Evolutionary conservation across 169 alveolate species (phyloP), one percentile per base, ranked within the genome.

Genomic region (Cryptosporidium bovis): DNA sequence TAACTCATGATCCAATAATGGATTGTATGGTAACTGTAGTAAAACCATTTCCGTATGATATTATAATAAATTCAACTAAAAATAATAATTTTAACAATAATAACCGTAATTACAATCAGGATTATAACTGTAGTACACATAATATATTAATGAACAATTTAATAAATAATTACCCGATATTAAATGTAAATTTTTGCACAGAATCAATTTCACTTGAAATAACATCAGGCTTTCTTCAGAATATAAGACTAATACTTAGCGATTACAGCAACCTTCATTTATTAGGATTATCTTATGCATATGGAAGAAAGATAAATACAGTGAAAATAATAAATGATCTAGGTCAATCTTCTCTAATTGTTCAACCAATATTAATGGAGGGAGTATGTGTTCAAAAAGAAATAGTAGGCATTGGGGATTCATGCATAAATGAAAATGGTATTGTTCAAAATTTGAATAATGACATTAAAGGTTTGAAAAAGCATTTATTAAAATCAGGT

Each of bases 1-100:
- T 77, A 56, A 77, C 87, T 36, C 87, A 77, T 62, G 87, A 77
- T 77, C 87, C 87, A 1, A 48, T 77, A 1, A 77, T 77, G 71
- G 87, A 77, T 31, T 77, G 87, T 48, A 77, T 77, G 87, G 56
- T 77, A 8, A 77, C 87, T 0, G 64, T 77, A 40, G 33, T 77
- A 18, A 51, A 71, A 29, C 87, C 87, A 10, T 77, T 77, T 29
- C 87, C 71, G 50, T 56, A 40, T 18, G 64, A 65, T 6, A 16
- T 77, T 24, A 64, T 44, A 12, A 20, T 77, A 40, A 18, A 20
- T 36, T 40, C 64, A 50, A 24, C 16, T 31, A n/a, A 50, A 20
- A 33, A 66, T n/a, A 29, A 46, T 27, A 2, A n/a, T 55, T 12
- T 15, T 27, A 50, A 8, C 29, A 12, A 15, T 29, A 34, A 50